Conservation (phyloP, 768 basidiomycete genomes). For the Pleurotus citrinopileatus region DNA sequence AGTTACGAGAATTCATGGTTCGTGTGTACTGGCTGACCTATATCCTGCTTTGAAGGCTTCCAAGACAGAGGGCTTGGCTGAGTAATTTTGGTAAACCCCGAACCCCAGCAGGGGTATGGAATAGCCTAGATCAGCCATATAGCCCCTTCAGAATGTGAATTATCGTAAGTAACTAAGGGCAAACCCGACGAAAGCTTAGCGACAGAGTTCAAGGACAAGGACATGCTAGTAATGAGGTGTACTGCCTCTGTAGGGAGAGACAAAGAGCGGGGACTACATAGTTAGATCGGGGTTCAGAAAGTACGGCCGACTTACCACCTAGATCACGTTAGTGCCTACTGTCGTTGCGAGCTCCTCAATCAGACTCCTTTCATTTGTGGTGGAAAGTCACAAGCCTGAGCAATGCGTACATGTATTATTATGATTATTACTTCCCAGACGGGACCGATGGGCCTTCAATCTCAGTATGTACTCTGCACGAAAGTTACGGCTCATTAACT, state of each 20-base stretch:
- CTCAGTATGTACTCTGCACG: no score
- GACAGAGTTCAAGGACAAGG: slow-evolving; percentile 19
- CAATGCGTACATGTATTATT: no score
- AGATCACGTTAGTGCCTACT: no score
- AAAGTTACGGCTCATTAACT: slow-evolving; percentile 30
- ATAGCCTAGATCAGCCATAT: slow-evolving; percentile 34
- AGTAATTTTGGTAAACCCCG: slow-evolving; percentile 68
- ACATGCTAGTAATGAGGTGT: not conserved
- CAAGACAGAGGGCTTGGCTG: slow-evolving; percentile 49
- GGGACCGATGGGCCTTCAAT: no score
- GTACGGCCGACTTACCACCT: no score
- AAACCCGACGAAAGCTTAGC: slow-evolving; percentile 22
- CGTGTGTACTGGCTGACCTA: slow-evolving; percentile 31
- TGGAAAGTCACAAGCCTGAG: no score
- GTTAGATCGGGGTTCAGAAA: no score
- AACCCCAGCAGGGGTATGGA: slow-evolving; percentile 66
- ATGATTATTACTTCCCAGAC: no score
- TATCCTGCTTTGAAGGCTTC: slow-evolving; percentile 70
- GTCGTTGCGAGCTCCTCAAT: no score
- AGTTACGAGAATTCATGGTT: not conserved
- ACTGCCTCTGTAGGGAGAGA: no score
- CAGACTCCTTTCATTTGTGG: no score
- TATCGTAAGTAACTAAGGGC: not conserved
- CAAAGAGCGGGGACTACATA: no score
- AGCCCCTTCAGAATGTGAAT: not conserved